These are phyloP conservation scores for Talaromyces sp. DNA, from an alignment of 2,329 filamentous ascomycete species.

Conservation along the genomic window DNA sequence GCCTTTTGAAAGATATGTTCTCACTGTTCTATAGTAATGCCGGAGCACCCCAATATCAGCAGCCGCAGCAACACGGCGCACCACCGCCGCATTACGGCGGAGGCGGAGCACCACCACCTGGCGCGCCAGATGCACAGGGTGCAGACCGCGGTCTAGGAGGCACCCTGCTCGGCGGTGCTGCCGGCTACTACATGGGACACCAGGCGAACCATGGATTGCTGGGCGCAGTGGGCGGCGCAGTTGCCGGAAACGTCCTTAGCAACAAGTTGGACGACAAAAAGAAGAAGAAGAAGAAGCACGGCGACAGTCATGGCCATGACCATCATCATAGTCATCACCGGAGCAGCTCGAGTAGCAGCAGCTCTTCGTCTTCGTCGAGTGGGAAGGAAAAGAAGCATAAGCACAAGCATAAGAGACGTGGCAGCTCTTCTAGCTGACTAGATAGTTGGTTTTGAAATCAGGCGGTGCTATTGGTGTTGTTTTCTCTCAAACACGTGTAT, in stretches of 20 bases:
- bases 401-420: not conserved
- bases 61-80: slow-evolving; percentile 4
- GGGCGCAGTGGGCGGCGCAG: slow-evolving; percentile 54
- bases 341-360: not conserved
- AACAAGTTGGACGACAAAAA: slow-evolving; percentile 2
- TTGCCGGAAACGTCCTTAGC: slow-evolving; percentile 50
- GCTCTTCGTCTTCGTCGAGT: not conserved
- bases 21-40: slow-evolving; percentile 9
- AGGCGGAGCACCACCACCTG: slow-evolving; percentile 1
- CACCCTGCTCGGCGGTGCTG: slow-evolving; percentile 53
- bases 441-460: not conserved
- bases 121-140: slow-evolving; percentile 25
- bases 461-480: not conserved
- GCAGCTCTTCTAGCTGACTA: not conserved
- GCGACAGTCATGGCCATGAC: not conserved
- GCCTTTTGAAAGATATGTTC: not conserved
- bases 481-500: not conserved
- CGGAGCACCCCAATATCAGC: slow-evolving; percentile 9
- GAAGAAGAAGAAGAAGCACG: slow-evolving; percentile 3
- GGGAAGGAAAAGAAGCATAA: not conserved
- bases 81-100: not conserved
- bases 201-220: slow-evolving; percentile 54
- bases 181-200: slow-evolving; percentile 55
- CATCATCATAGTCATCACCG: not conserved
- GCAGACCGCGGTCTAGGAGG: slow-evolving; percentile 56